Base-by-base conservation (phyloP, 257 asterid species). In the Capsicum pubescens region DNA sequence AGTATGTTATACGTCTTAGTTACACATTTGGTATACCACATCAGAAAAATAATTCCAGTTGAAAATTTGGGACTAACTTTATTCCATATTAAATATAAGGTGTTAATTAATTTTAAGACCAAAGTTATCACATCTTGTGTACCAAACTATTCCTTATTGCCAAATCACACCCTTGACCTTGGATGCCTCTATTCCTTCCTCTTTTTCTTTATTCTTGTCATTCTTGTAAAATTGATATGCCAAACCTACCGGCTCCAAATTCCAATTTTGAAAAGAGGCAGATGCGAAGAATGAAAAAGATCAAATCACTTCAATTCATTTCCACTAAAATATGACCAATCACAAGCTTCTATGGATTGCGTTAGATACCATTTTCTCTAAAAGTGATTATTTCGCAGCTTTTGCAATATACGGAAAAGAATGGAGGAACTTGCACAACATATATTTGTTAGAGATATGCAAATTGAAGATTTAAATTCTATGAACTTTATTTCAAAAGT, bases 311-410 rank as follows among this genome's bases (percentile, higher is more conserved):
- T 42, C 19, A 2, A 48, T 74, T 19, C 80, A 74, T 12, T 19
- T 74, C 80, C 80, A 74, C 60, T 74, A 50, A 9, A 63, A 21
- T 63, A 71, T 72, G 78, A 50, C 60, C 80, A 48, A 48, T 50
- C 36, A 74, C 80, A 74, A 74, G 50, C 44, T 50, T 12, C 60
- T 21, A 74, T 74, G 19, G 44, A 19, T 19, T 71, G 80, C 80
- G 60, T 74, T 9, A 42, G 60, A 74, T 74, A 19, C 80, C 80
- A 50, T 74, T 74, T 50, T 50, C 80, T 74, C 44, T 74, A 74
- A 74, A 74, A 74, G 80, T 19, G 60, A 74, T 74, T 74, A 50
- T 74, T 74, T 60, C 11, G 44, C 6, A 11, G 12, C 80, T 50
- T 74, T 74, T 48, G 80, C 59, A 48, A 6, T 48, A 10, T 72